Conservation (phyloP, 192 early-diverging fungal species). For the Backusella tuberculispora region DNA sequence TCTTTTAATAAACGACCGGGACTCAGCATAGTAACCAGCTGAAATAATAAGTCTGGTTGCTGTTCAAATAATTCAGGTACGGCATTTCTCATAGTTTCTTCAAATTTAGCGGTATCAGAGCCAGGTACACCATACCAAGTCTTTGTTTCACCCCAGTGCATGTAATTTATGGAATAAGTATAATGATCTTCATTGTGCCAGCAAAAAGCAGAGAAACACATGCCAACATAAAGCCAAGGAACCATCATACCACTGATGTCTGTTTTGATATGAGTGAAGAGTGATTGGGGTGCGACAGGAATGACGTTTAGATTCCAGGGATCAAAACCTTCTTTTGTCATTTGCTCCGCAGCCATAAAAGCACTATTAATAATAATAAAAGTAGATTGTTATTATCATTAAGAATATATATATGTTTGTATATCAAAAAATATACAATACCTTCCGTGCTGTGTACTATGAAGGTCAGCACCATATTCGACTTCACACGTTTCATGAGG, state of each 20-base stretch:
- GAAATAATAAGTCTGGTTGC: constrained; percentile 92
- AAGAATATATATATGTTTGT: not conserved
- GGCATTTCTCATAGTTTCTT: constrained; percentile 76
- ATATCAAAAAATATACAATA: constrained; percentile 22
- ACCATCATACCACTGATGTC: constrained; percentile 98
- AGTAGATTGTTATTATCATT: not conserved
- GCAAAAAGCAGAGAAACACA: constrained; percentile 95
- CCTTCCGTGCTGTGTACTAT: constrained; percentile 90
- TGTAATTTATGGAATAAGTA: constrained; percentile 96
- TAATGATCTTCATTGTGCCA: constrained; percentile 99
- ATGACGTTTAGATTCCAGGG: constrained; percentile 93
- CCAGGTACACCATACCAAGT: constrained; percentile 98
- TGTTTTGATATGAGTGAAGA: constrained; percentile 87
- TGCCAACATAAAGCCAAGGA: constrained; percentile 97
- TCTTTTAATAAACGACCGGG: constrained; percentile 73
- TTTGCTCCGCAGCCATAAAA: constrained; percentile 17
- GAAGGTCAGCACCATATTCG: constrained; percentile 96
- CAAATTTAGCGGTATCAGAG: constrained; percentile 77
- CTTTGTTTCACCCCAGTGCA: constrained; percentile 95
- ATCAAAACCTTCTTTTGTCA: constrained; percentile 37
- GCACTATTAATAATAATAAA: constrained; percentile 46
- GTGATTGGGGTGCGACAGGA: constrained; percentile 76
- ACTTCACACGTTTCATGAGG: constrained; percentile 90
- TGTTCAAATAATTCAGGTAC: constrained; percentile 89
- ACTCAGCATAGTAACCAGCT: constrained; percentile 90